phyloP scores from a whole-genome alignment of 2,329 filamentous ascomycete genomes.

The Metarhizium brunneum region DNA sequence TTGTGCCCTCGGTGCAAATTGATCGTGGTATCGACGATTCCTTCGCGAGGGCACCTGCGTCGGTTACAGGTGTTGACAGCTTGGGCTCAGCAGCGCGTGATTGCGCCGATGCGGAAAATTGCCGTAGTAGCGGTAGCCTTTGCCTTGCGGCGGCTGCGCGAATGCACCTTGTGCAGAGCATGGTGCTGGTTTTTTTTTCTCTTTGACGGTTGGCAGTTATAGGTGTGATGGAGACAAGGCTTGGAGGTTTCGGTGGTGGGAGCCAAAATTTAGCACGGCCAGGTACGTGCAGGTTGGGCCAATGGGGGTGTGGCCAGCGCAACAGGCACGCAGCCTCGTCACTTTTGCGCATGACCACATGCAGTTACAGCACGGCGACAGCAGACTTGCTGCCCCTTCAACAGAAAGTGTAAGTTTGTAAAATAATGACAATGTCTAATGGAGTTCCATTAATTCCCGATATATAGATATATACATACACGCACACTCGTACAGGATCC shows the following conservation, averaged over 20 bases:
- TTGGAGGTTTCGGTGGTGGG: neutral
- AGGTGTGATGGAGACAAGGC: conserved; percentile 3
- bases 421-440: conserved; percentile 4
- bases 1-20: conserved; percentile 57
- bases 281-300: neutral
- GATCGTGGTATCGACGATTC: conserved; percentile 27
- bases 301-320: conserved; percentile 1
- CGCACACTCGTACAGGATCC: conserved; percentile 23
- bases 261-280: conserved; percentile 4
- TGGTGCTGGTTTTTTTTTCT: conserved; percentile 14
- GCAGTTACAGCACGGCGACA: neutral
- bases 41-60: conserved; percentile 21
- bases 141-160: conserved; percentile 28
- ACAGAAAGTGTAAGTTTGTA: neutral
- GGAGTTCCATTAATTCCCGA: conserved; percentile 18
- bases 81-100: conserved; percentile 27
- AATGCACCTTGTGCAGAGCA: conserved; percentile 40
- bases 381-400: neutral
- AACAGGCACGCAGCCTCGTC: neutral
- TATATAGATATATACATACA: conserved; percentile 19
- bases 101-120: conserved; percentile 31
- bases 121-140: conserved; percentile 21
- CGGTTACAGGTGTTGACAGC: conserved; percentile 25
- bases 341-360: too few species aligned
- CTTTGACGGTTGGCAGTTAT: neutral